These are phyloP conservation scores for Cantharellus anzutake DNA, from an alignment of 768 basidiomycete species.

Conservation along the genomic window DNA sequence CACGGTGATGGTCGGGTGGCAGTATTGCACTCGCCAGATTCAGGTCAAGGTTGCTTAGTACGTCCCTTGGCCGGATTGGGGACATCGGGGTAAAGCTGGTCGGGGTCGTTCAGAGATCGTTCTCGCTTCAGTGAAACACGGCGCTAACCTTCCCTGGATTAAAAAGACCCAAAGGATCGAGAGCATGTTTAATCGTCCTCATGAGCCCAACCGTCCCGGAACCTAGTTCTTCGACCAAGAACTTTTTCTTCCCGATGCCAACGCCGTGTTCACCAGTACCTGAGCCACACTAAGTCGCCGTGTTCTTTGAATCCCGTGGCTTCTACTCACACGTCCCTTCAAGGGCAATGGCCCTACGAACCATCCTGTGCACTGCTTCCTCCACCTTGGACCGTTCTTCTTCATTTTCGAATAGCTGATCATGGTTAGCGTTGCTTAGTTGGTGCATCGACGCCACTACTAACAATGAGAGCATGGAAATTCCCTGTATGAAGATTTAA, in stretches of 20 bases:
- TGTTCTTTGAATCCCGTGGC: neutral
- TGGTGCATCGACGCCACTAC: slow-evolving; percentile 26
- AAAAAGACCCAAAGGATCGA: slow-evolving; percentile 66
- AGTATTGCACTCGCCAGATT: too few relatives aligned
- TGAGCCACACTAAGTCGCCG: slow-evolving; percentile 13
- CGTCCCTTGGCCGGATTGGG: too few relatives aligned
- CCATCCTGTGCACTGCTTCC: slow-evolving; percentile 47
- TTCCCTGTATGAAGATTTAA: slow-evolving; percentile 20
- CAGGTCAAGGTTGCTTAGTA: too few relatives aligned
- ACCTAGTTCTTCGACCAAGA: slow-evolving; percentile 69
- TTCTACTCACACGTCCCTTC: slow-evolving; percentile 49
- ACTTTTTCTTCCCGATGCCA: slow-evolving; percentile 72
- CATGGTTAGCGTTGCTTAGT: neutral
- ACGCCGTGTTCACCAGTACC: slow-evolving; percentile 81
- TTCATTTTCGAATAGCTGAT: neutral
- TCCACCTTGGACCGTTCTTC: slow-evolving; percentile 34
- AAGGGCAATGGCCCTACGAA: slow-evolving; percentile 48
- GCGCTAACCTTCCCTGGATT: slow-evolving; percentile 56
- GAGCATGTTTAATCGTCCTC: slow-evolving; percentile 60
- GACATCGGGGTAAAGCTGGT: too few relatives aligned
- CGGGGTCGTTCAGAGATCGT: too few relatives aligned
- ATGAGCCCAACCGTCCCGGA: slow-evolving; percentile 65
- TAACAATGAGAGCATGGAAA: slow-evolving; percentile 34
- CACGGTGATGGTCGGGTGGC: too few relatives aligned
- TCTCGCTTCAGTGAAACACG: too few relatives aligned